A percentile compares a stretch with the other conserved stretches of the same genome.
Evolutionary conservation across 441 rosid genomes (phyloP).

Genomic region (Pelargonium australe): DNA sequence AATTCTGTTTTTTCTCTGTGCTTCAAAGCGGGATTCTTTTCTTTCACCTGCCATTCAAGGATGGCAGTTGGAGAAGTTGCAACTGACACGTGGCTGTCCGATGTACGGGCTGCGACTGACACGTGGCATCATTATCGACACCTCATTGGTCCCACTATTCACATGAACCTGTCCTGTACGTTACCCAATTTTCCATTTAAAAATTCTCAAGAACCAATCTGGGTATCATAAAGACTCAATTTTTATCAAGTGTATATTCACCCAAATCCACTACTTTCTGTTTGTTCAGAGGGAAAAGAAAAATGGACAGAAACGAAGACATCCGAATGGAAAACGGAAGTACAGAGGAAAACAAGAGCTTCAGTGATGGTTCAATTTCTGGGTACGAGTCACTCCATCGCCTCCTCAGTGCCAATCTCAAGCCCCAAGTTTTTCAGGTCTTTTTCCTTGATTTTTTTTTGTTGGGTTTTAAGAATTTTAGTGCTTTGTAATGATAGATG

Average conservation of each 20-base stretch:
- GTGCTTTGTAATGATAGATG: neutral
- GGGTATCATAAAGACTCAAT: too few relatives aligned
- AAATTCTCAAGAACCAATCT: too few relatives aligned
- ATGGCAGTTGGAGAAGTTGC: neutral
- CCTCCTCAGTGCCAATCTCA: constrained; percentile 62
- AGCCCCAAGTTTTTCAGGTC: constrained; percentile 77
- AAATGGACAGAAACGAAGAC: constrained; percentile 25
- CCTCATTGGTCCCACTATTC: neutral
- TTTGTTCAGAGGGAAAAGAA: neutral
- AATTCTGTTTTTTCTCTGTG: neutral
- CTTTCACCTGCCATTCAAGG: constrained; percentile 37
- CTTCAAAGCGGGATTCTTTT: constrained; percentile 23
- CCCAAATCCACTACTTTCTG: neutral
- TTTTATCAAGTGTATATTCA: neutral
- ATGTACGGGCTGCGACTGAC: neutral
- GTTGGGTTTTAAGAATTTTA: too few relatives aligned
- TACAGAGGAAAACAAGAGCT: constrained; percentile 10
- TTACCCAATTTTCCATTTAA: neutral
- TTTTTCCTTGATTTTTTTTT: neutral
- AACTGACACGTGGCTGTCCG: constrained; percentile 12
- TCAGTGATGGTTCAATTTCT: constrained; percentile 54
- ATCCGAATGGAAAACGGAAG: constrained; percentile 22
- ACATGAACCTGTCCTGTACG: neutral
- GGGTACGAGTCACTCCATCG: constrained; percentile 75
- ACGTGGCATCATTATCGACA: neutral